A percentile compares a stretch with the other conserved stretches of the same genome.
phyloP scores from a whole-genome alignment of 23 red algal species.

The Agarophyton chilense region DNA sequence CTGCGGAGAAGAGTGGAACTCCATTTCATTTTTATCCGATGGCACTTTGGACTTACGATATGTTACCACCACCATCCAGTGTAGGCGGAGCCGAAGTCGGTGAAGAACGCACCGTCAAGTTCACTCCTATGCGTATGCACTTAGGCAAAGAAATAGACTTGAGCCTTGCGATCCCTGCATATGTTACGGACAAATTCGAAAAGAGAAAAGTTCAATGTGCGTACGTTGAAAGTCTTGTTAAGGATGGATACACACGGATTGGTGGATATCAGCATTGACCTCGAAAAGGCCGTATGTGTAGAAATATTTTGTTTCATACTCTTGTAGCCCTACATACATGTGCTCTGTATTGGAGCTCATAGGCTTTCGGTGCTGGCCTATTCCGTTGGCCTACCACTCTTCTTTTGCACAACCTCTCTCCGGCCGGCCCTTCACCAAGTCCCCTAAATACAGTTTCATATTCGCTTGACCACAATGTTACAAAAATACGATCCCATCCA shows the following conservation, averaged over 20 bases:
- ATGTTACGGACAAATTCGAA: constrained; percentile 44
- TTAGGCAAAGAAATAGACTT: constrained; percentile 85
- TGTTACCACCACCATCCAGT: constrained; percentile 91
- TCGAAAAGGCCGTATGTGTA: background rate
- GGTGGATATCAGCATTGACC: constrained; percentile 63
- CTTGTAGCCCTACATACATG: background rate
- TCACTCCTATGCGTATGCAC: constrained; percentile 75
- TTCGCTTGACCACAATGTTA: background rate
- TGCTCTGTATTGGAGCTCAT: background rate
- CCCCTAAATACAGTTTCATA: background rate
- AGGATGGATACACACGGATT: constrained; percentile 57
- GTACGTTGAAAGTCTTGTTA: constrained; percentile 43
- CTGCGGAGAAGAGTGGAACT: constrained; percentile 66
- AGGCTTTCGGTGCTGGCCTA: background rate
- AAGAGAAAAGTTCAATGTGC: constrained; percentile 35
- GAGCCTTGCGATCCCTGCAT: background rate
- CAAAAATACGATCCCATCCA: background rate
- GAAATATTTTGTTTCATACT: constrained; percentile 30
- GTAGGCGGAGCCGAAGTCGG: constrained; percentile 79
- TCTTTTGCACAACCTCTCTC: background rate
- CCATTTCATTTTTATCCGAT: constrained; percentile 96
- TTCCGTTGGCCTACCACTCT: background rate
- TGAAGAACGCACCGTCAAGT: constrained; percentile 81
- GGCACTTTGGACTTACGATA: constrained; percentile 88
- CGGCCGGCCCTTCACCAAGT: background rate